Conservation (phyloP, 441 rosid genomes). For the Adansonia grandidieri region DNA sequence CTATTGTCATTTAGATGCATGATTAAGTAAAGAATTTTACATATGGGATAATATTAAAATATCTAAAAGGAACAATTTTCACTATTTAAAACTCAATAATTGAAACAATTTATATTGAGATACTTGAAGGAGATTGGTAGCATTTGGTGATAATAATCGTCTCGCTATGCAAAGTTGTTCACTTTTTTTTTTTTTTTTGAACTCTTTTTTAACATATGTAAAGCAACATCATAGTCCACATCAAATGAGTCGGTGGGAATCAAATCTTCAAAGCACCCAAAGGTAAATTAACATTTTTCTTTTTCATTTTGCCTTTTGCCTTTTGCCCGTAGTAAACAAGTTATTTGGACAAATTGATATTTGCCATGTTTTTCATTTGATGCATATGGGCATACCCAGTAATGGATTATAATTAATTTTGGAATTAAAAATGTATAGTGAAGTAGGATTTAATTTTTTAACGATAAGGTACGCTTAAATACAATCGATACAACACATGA, state of each 20-base stretch:
- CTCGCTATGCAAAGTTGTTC: slow-evolving; percentile 24
- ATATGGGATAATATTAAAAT: neutral
- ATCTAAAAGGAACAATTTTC: neutral
- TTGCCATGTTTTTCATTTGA: neutral
- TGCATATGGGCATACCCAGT: no score
- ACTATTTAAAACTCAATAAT: slow-evolving; percentile 36
- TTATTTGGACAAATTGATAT: neutral
- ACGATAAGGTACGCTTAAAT: no score
- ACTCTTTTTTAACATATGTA: neutral
- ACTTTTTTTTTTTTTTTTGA: no score
- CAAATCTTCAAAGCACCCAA: slow-evolving; percentile 17
- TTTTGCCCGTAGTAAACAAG: neutral
- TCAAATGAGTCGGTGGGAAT: slow-evolving; percentile 14
- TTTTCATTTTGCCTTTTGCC: neutral
- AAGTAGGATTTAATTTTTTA: no score
- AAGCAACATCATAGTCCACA: neutral
- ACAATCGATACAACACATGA: no score
- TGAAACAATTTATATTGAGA: slow-evolving; percentile 20
- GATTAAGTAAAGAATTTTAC: neutral
- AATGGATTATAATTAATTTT: no score
- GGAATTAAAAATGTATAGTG: no score
- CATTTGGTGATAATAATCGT: slow-evolving; percentile 31
- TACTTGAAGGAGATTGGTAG: slow-evolving; percentile 26
- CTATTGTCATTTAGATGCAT: neutral
- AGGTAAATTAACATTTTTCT: neutral